Conservation (phyloP, 306 rosid genomes). For the Hippophae rhamnoides region DNA sequence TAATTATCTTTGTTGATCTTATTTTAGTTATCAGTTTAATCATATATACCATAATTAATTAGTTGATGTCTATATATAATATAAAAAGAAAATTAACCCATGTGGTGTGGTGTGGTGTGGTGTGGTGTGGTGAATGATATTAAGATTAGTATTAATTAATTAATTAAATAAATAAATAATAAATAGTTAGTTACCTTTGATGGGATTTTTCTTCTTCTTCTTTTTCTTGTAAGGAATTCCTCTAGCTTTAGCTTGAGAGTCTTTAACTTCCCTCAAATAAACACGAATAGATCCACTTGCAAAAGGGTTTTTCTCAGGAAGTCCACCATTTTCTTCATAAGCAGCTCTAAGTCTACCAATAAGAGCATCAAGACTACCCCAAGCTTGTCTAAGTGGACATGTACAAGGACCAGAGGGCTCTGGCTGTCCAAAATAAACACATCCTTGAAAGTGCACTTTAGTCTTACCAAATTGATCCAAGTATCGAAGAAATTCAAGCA, state of each 20-base stretch:
- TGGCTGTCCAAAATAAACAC: slow-evolving; percentile 45
- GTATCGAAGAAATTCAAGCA: slow-evolving; percentile 42
- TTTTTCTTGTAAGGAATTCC: slow-evolving; percentile 59
- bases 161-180: too few species aligned
- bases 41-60: neutral
- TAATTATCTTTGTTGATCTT: neutral
- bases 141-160: slow-evolving; percentile 17
- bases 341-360: slow-evolving; percentile 56
- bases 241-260: slow-evolving; percentile 48
- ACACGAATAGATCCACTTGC: slow-evolving; percentile 36
- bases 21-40: neutral
- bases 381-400: slow-evolving; percentile 55
- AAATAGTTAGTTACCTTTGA: slow-evolving; percentile 6
- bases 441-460: slow-evolving; percentile 47
- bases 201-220: slow-evolving; percentile 35
- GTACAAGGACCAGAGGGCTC: slow-evolving; percentile 51
- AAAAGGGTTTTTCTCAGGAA: slow-evolving; percentile 45
- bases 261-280: slow-evolving; percentile 43
- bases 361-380: slow-evolving; percentile 63
- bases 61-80: neutral
- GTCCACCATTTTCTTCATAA: slow-evolving; percentile 50
- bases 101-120: neutral
- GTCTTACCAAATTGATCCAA: slow-evolving; percentile 55
- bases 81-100: neutral
- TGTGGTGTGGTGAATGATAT: neutral